phyloP scores from a whole-genome alignment of 176 grass and related monocot genomes.

The Saccharum spontaneum region DNA sequence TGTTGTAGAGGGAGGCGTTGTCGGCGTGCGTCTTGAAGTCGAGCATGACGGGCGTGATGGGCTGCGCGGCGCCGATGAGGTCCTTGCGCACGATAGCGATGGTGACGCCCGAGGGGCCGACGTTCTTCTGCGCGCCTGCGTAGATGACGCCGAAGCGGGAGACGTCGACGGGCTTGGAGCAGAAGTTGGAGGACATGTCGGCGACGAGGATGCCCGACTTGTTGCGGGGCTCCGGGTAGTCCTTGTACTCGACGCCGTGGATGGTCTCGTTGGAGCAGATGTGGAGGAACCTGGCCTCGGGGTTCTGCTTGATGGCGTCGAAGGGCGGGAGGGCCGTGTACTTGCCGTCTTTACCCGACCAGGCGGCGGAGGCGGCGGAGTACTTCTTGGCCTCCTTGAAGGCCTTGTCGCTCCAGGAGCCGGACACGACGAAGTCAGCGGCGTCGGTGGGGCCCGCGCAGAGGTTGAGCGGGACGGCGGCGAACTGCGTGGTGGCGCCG shows the following conservation, averaged over 20 bases:
- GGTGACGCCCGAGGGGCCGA: slow-evolving; percentile 89
- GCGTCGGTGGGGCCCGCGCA: slow-evolving; percentile 44
- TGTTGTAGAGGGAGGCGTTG: slow-evolving; percentile 93
- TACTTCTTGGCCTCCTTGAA: slow-evolving; percentile 96
- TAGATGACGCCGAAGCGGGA: slow-evolving; percentile 93
- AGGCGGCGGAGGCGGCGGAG: slow-evolving; percentile 69
- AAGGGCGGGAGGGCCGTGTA: slow-evolving; percentile 78
- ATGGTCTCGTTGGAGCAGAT: slow-evolving; percentile 99
- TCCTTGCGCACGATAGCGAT: slow-evolving; percentile 84
- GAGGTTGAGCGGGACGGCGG: slow-evolving; percentile 89
- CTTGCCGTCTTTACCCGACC: slow-evolving; percentile 88
- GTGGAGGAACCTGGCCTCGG: slow-evolving; percentile 79
- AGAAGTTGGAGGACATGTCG: slow-evolving; percentile 99
- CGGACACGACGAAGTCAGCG: slow-evolving; percentile 76
- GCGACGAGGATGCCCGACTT: slow-evolving; percentile 67
- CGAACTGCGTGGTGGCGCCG: slow-evolving; percentile 90
- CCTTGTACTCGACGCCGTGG: slow-evolving; percentile 99
- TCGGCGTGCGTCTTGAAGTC: slow-evolving; percentile 95
- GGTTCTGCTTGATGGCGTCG: slow-evolving; percentile 60
- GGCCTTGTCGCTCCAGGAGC: slow-evolving; percentile 97
- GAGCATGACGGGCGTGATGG: slow-evolving; percentile 89
- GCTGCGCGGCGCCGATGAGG: slow-evolving; percentile 77
- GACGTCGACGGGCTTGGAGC: slow-evolving; percentile 97
- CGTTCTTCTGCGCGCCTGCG: slow-evolving; percentile 96
- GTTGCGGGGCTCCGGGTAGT: slow-evolving; percentile 70